phyloP scores from a whole-genome alignment of 306 rosid genomes.

The Hippophae rhamnoides region DNA sequence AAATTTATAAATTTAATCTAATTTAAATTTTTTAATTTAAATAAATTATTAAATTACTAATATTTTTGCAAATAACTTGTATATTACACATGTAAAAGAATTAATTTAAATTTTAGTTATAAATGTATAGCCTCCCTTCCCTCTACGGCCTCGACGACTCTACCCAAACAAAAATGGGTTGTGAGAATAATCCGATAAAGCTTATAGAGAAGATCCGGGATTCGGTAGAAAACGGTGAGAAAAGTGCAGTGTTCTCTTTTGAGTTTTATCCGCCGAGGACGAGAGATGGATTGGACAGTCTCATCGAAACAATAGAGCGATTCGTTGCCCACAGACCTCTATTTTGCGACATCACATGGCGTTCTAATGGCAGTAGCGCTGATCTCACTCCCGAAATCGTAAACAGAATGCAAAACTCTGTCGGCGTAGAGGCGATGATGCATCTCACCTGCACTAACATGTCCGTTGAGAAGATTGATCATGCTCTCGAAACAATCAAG shows the following conservation, averaged over 20 bases:
- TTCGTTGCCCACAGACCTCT: conserved; percentile 85
- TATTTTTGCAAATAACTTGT: no score
- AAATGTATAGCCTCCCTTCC: no score
- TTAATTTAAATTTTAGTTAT: no score
- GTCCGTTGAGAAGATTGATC: conserved; percentile 90
- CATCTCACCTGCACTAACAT: conserved; percentile 96
- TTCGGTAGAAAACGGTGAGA: conserved; percentile 15
- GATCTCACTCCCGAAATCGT: conserved; percentile 85
- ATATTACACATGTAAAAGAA: no score
- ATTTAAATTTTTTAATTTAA: no score
- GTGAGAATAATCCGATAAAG: conserved; percentile 35
- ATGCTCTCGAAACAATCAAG: conserved; percentile 74
- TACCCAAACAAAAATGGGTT: no score
- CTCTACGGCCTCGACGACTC: no score
- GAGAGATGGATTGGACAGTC: conserved; percentile 83
- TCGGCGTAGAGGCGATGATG: conserved; percentile 97
- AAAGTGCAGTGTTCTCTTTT: conserved; percentile 70
- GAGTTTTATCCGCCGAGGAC: conserved; percentile 94
- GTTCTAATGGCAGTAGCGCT: conserved; percentile 89
- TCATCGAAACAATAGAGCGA: conserved; percentile 87
- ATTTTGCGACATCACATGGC: conserved; percentile 96
- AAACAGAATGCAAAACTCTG: conserved; percentile 77
- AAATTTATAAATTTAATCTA: no score
- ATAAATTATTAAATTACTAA: no score
- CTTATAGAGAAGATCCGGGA: conserved; percentile 68